Evolutionary conservation across 2,329 filamentous ascomycete species (phyloP).

Genomic region (Paracoccidioides lutzii): DNA sequence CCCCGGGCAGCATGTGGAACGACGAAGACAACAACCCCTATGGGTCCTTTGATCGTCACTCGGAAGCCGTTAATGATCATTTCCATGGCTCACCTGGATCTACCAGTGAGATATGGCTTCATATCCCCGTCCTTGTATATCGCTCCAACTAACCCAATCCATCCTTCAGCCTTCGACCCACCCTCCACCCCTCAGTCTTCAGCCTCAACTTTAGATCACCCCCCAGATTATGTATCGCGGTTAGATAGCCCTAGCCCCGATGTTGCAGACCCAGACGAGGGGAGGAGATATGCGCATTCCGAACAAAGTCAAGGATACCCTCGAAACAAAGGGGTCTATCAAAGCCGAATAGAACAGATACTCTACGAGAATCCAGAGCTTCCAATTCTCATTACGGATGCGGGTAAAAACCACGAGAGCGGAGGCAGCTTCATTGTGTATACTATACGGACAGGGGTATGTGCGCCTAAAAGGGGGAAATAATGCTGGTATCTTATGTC

Average conservation of each 20-base stretch:
- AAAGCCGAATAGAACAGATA: slow-evolving; percentile 93
- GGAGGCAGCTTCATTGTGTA: slow-evolving; percentile 93
- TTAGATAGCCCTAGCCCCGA: slow-evolving; percentile 46
- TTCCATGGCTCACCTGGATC: slow-evolving; percentile 44
- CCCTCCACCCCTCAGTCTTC: slow-evolving; percentile 55
- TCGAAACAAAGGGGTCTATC: slow-evolving; percentile 73
- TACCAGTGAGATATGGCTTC: slow-evolving; percentile 36
- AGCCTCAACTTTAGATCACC: slow-evolving; percentile 55
- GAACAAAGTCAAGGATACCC: slow-evolving; percentile 40
- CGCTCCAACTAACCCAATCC: background rate
- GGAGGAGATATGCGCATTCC: slow-evolving; percentile 33
- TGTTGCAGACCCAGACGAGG: slow-evolving; percentile 33
- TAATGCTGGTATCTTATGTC: background rate
- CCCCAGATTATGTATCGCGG: slow-evolving; percentile 44
- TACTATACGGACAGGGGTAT: slow-evolving; percentile 85
- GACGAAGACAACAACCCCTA: slow-evolving; percentile 99
- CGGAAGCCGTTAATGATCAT: slow-evolving; percentile 60
- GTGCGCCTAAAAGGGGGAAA: slow-evolving; percentile 16
- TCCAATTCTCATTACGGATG: slow-evolving; percentile 82
- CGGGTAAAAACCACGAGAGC: slow-evolving; percentile 87
- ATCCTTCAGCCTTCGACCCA: slow-evolving; percentile 43
- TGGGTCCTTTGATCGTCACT: slow-evolving; percentile 79
- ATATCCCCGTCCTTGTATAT: background rate
- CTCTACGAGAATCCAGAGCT: slow-evolving; percentile 88
- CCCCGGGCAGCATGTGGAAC: slow-evolving; percentile 68